These are phyloP conservation scores for Magnusiomyces fungicola DNA, from an alignment of 1,139 yeast species.

Conservation along the genomic window DNA sequence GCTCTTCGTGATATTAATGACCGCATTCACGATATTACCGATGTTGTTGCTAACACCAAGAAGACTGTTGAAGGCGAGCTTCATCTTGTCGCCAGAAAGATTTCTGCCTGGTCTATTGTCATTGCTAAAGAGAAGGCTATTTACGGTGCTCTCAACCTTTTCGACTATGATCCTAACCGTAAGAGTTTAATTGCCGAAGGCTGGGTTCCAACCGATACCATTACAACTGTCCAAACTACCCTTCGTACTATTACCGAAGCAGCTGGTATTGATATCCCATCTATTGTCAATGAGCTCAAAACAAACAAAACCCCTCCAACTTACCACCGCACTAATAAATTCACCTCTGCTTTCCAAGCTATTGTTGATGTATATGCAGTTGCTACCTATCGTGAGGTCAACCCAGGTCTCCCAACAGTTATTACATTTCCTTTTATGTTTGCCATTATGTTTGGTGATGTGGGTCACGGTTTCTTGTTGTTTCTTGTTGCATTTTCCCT, in stretches of 20 bases:
- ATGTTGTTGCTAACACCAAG: slow-evolving; percentile 64
- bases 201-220: slow-evolving; percentile 70
- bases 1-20: slow-evolving; percentile 53
- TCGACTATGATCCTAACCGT: slow-evolving; percentile 79
- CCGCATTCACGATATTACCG: slow-evolving; percentile 55
- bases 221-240: slow-evolving; percentile 42
- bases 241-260: slow-evolving; percentile 53
- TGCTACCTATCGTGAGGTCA: slow-evolving; percentile 89
- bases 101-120: slow-evolving; percentile 62
- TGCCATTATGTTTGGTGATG: slow-evolving; percentile 98
- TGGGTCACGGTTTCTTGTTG: slow-evolving; percentile 89
- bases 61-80: slow-evolving; percentile 70
- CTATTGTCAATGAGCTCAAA: slow-evolving; percentile 70
- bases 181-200: slow-evolving; percentile 96
- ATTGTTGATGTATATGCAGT: slow-evolving; percentile 95
- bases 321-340: slow-evolving; percentile 82
- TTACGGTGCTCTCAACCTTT: slow-evolving; percentile 68
- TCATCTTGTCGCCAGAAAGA: slow-evolving; percentile 67
- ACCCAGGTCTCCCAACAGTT: slow-evolving; percentile 91
- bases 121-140: slow-evolving; percentile 67
- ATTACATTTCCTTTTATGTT: slow-evolving; percentile 98
- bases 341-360: slow-evolving; percentile 84
- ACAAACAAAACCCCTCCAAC: slow-evolving; percentile 92
- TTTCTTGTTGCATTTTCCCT: slow-evolving; percentile 62
- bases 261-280: slow-evolving; percentile 55